Evolutionary conservation across 1,139 yeast species (phyloP), one percentile per base, ranked within the genome.

Genomic region (Debaryomyces psychrophilus): DNA sequence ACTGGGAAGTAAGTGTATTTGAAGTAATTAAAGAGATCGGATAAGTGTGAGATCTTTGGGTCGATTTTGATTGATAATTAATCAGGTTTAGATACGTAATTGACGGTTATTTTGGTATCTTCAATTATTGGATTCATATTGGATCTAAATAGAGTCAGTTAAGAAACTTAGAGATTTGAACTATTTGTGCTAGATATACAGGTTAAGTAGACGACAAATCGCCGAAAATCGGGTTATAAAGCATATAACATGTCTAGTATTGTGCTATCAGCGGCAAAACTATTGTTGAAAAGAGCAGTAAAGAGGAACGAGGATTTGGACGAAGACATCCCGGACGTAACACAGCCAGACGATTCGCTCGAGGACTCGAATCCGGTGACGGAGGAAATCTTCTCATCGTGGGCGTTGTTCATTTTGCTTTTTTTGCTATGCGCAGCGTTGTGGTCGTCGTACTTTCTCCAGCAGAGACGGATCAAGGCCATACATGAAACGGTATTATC

Each of bases 401-500:
- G 99, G 99, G 98, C 99, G 0, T 71, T 95, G 34, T 92, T 90
- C 66, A 95, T 95, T 49, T 76, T 93, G 53, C 69, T 95, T 44
- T 80, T 88, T 48, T 75, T 95, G 43, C 73, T 95, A 44, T 87
- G 95, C 52, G 80, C 90, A 8, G 97, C 99, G 0, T 71, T 95
- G 44, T 93, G 98, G 97, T 88, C 97, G 2, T 87, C 96, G 27
- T 95, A 93, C 68, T 93, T 88, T 64, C 73, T 95, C 45, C 97
- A 93, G 61, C 97, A 90, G 60, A 81, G 92, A 56, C 79, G 95
- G 55, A 92, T 95, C 55, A 92, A 90, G 62, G 96, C 97, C 2
- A 83, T 95, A 14, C 99, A 95, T 66, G 99, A 95, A 69, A 93
- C 99, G 0, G 99, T 95, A 38, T 73, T 95, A 44, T 90, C 98